Evolutionary conservation across 352 stramenopile genomes (phyloP), one percentile per base, ranked within the genome.

Genomic region (Phytophthora melonis): DNA sequence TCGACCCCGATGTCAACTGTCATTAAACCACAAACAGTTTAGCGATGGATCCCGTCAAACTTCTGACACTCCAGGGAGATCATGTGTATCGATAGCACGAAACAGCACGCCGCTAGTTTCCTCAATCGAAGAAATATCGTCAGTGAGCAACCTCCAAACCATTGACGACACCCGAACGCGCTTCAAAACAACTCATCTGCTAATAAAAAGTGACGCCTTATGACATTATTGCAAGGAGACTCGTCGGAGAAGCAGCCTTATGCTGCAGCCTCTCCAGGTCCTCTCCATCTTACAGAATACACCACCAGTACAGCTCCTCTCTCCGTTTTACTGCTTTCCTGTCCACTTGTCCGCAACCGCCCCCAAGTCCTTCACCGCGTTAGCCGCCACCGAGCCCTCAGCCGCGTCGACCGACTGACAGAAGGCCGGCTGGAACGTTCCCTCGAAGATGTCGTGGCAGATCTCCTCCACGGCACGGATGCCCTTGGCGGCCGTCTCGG

Each of bases 391-490:
- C n/a, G 58, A 66, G 27, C 63, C 43, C 34, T 59, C 57, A 0
- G 66, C 58, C 7, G 49, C 49, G 9, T 59, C 54, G 21, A 60
- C 47, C 3, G 84, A 70, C 39, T 93, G 86, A 59, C 88, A 95
- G 21, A 88, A 77, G 11, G 84, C 74, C 7, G 88, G 84, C 49
- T 86, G 81, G 55, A 94, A 95, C 27, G 84, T 94, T 43, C 89
- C 89, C 59, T 96, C 78, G 60, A 95, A 96, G 73, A 96, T 94
- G 61, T 96, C 87, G 52, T 91, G 80, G 78, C 89, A 96, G 72
- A 96, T 92, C 32, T 78, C 73, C 65, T 96, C 89, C 57, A 96
- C 82, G 21, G 87, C 88, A 55, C 84, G 78, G 62, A 96, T 93
- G 63, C 89, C 89, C 72, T 93, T 93, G 30, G 87, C 81, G 32